Evolutionary conservation across 257 asterid genomes (phyloP), one percentile per base, ranked within the genome.

Genomic region (Solanum arcanum): DNA sequence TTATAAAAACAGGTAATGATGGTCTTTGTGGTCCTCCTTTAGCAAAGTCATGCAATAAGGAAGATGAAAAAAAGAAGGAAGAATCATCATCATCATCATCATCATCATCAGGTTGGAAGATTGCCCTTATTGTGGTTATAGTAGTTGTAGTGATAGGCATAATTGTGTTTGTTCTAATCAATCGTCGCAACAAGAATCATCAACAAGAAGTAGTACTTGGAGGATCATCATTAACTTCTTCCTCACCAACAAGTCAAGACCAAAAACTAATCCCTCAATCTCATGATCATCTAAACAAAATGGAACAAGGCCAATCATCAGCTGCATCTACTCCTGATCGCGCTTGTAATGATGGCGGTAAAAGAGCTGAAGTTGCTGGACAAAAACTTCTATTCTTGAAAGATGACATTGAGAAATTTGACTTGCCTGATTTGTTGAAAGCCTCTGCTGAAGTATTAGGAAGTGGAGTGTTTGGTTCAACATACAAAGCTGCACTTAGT

Each of bases 401-500:
- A 62, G 96, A 94, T 1, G 93, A 89, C 86, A 85, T 91, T 44
- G 91, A 75, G 12, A 87, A 41, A 49, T 97, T 97, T 87, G 99
- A 95, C 91, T 90, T 97, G 94, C 13, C 95, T 74, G 99, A 97
- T 87, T 70, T 97, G 85, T 94, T 97, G 3, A 97, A 85, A 84
- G 98, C 99, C 13, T 95, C 99, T 18, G 99, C 99, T 6, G 99
- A 97, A 97, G 86, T 95, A 23, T 89, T 97, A 27, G 98, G 99
- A 12, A 94, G 96, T 78, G 99, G 99, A 7, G 91, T 88, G 60
- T 93, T 95, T 66, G 99, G 99, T 14, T 92, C 98, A 9, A 93
- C 98, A 14, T 97, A 94, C 72, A 97, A 96, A 83, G 98, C 99
- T 13, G 95, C 91, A 20, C 90, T 97, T 5, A 66, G 70, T 18